Evolutionary conservation across 2,329 filamentous ascomycete species (phyloP).

Genomic region (Trichoderma harzianum): DNA sequence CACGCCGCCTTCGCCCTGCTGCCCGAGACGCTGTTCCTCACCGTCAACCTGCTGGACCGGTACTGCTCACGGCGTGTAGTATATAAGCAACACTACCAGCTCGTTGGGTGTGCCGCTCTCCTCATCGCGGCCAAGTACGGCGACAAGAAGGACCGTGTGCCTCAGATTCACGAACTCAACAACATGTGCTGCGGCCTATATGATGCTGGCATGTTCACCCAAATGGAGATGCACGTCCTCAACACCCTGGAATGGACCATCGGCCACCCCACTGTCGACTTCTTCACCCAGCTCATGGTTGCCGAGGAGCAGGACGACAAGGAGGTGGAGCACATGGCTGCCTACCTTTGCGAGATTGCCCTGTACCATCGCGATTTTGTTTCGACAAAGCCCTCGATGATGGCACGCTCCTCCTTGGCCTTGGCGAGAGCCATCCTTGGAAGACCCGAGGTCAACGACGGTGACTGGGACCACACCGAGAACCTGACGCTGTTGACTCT

Average conservation of each 20-base stretch:
- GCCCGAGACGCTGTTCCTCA: slow-evolving; percentile 92
- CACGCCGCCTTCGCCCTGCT: slow-evolving; percentile 92
- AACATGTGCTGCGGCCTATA: slow-evolving; percentile 99
- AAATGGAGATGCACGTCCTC: slow-evolving; percentile 99
- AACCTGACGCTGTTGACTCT: slow-evolving; percentile 61
- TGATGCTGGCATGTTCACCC: slow-evolving; percentile 98
- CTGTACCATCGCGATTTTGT: slow-evolving; percentile 97
- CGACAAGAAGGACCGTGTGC: slow-evolving; percentile 98
- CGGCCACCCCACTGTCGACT: slow-evolving; percentile 92
- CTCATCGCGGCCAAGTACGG: slow-evolving; percentile 98
- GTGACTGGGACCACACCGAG: slow-evolving; percentile 73
- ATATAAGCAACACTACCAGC: slow-evolving; percentile 98
- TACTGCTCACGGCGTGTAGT: slow-evolving; percentile 98
- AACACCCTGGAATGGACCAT: slow-evolving; percentile 96
- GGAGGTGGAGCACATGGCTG: slow-evolving; percentile 90
- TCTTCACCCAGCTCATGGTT: slow-evolving; percentile 84
- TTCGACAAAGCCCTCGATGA: slow-evolving; percentile 82
- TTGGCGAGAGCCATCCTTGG: slow-evolving; percentile 83
- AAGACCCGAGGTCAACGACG: slow-evolving; percentile 70
- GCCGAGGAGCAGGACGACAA: slow-evolving; percentile 74
- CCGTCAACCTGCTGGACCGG: slow-evolving; percentile 91
- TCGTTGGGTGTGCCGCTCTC: slow-evolving; percentile 92
- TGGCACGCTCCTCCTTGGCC: slow-evolving; percentile 83
- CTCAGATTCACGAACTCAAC: slow-evolving; percentile 93
- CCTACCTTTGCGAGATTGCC: slow-evolving; percentile 92